phyloP scores from a whole-genome alignment of 352 stramenopile genomes.

The Peronospora belbahrii region DNA sequence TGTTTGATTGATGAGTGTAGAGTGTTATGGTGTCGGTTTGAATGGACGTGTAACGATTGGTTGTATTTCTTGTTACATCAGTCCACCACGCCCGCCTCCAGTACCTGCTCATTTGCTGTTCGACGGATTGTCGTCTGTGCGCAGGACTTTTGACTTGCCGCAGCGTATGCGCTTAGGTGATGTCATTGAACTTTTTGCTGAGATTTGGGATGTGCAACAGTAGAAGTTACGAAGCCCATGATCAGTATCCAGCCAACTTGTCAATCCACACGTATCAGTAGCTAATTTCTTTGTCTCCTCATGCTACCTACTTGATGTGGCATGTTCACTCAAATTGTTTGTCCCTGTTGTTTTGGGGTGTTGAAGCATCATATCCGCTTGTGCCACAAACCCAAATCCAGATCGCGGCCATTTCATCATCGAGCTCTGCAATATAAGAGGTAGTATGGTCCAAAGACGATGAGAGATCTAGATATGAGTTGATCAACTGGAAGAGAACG shows the following conservation, averaged over 20 bases:
- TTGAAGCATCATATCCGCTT: not conserved
- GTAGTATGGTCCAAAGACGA: slow-evolving; percentile 12
- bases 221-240: slow-evolving; percentile 23
- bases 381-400: not conserved
- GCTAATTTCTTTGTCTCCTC: slow-evolving; percentile 2
- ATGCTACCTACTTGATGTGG: not conserved
- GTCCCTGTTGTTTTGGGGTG: slow-evolving; percentile 3
- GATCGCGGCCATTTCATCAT: not conserved
- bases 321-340: slow-evolving; percentile 2
- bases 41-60: slow-evolving; percentile 4
- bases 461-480: not conserved
- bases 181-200: slow-evolving; percentile 81
- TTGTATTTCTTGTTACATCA: slow-evolving; percentile 21
- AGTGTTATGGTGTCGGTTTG: not conserved
- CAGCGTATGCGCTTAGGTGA: slow-evolving; percentile 80
- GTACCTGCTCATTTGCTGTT: slow-evolving; percentile 74
- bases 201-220: slow-evolving; percentile 87
- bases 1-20: not conserved
- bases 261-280: slow-evolving; percentile 36
- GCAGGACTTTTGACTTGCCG: slow-evolving; percentile 79
- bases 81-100: slow-evolving; percentile 50
- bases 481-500: no score
- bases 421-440: slow-evolving; percentile 15
- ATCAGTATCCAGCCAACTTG: slow-evolving; percentile 19
- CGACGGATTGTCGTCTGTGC: slow-evolving; percentile 77